A percentile compares a stretch with the other conserved stretches of the same genome.
Evolutionary conservation across 2,329 filamentous ascomycete genomes (phyloP).

Genomic region (Dothidotthia symphoricarpi): DNA sequence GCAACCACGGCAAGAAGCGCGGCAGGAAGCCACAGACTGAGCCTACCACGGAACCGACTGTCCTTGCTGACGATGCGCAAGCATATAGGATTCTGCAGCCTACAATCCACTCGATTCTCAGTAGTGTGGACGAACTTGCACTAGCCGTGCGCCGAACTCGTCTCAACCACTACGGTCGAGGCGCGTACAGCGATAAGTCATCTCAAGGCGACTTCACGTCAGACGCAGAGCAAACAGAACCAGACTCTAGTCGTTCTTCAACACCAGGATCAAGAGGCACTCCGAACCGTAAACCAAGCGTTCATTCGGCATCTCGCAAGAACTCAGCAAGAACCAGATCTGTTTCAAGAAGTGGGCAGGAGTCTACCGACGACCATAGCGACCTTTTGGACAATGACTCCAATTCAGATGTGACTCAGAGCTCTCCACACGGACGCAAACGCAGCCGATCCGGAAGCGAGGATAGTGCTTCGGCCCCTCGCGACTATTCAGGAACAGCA

Average conservation of each 20-base stretch:
- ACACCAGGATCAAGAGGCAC: conserved; percentile 14
- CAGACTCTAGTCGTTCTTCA: conserved; percentile 14
- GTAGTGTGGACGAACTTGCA: conserved; percentile 67
- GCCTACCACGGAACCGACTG: conserved; percentile 45
- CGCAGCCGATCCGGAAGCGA: conserved; percentile 15
- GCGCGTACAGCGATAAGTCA: conserved; percentile 26
- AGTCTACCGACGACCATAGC: conserved; percentile 13
- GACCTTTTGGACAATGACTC: conserved; percentile 42
- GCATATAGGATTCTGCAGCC: conserved; percentile 66
- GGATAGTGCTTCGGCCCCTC: conserved; percentile 10
- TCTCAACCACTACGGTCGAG: conserved; percentile 47
- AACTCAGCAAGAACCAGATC: conserved; percentile 2
- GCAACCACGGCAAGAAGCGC: conserved; percentile 5
- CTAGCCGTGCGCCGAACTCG: conserved; percentile 67
- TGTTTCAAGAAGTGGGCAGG: neutral
- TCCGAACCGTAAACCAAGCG: conserved; percentile 8
- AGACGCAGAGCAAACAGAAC: conserved; percentile 23
- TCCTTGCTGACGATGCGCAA: conserved; percentile 69
- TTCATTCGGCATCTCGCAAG: conserved; percentile 12
- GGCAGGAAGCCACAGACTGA: conserved; percentile 12
- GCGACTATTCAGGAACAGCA: conserved; percentile 11
- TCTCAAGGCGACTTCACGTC: conserved; percentile 31
- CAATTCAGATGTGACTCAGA: conserved; percentile 4
- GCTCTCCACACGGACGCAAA: conserved; percentile 4
- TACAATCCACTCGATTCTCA: conserved; percentile 66